These are phyloP conservation scores for Ophiostoma tasmaniense DNA, from an alignment of 2,329 filamentous ascomycete genomes.

Conservation along the genomic window DNA sequence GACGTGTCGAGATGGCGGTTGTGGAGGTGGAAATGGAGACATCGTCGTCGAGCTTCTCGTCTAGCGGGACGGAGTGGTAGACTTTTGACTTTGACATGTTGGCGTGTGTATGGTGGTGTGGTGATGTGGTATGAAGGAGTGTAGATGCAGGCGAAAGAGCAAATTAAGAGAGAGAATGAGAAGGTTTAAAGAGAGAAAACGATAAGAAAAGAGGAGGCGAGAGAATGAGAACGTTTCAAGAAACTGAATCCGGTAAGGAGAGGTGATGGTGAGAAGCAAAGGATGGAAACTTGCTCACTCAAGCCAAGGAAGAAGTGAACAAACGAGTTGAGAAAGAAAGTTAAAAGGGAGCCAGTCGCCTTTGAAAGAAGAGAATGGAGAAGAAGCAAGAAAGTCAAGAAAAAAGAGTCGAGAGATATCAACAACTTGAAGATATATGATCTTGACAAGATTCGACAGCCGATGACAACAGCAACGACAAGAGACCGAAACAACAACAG, in stretches of 20 bases:
- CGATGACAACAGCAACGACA: slow-evolving; percentile 1
- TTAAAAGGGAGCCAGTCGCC: slow-evolving; percentile 6
- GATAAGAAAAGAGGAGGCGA: not conserved
- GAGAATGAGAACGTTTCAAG: slow-evolving; percentile 6
- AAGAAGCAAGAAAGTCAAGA: not conserved
- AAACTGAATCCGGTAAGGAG: not conserved
- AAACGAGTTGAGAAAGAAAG: not conserved
- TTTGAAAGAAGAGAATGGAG: not conserved
- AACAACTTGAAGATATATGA: slow-evolving; percentile 6
- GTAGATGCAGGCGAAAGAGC: not conserved
- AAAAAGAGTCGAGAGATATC: not conserved
- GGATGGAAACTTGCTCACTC: slow-evolving; percentile 2
- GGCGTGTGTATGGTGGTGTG: slow-evolving; percentile 13
- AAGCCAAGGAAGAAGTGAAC: not conserved
- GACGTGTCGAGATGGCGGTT: slow-evolving; percentile 8
- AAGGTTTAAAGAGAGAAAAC: not conserved
- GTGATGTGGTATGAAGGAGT: not conserved
- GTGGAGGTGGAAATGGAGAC: slow-evolving; percentile 8
- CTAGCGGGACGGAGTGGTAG: slow-evolving; percentile 30
- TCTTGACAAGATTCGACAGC: not conserved
- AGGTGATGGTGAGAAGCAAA: not conserved
- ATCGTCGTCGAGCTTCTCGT: slow-evolving; percentile 28
- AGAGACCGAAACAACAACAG: slow-evolving; percentile 7
- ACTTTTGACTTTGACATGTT: slow-evolving; percentile 26
- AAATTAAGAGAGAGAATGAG: slow-evolving; percentile 8